Percentiles rank a stretch among this genome's conserved stretches.
Evolutionary conservation across 2,329 filamentous ascomycete genomes (phyloP).

Genomic region (Rhinocladiella mackenziei): DNA sequence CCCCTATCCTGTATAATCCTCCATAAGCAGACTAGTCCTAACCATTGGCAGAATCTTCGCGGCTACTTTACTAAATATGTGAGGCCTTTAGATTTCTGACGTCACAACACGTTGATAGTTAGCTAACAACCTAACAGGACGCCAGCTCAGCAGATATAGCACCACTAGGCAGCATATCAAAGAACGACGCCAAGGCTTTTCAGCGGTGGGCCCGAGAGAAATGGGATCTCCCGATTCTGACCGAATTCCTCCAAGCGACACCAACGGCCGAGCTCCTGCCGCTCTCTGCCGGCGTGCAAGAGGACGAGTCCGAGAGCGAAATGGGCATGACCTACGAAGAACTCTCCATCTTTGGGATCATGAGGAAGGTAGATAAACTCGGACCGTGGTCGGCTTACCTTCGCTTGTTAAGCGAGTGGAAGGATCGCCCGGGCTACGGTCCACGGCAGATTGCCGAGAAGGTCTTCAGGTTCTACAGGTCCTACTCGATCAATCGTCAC

Average conservation of each 20-base stretch:
- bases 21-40: not conserved
- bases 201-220: constrained; percentile 59
- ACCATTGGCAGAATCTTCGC: constrained; percentile 36
- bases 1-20: constrained; percentile 20
- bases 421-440: constrained; percentile 30
- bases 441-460: constrained; percentile 32
- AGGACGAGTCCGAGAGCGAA: constrained; percentile 56
- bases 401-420: constrained; percentile 40
- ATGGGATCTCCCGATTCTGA: constrained; percentile 58
- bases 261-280: constrained; percentile 65
- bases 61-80: constrained; percentile 69
- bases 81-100: too few relatives aligned
- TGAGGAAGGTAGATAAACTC: constrained; percentile 47
- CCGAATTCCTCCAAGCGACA: constrained; percentile 59
- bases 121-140: too few relatives aligned
- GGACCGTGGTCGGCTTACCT: constrained; percentile 54
- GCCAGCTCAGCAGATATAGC: constrained; percentile 56
- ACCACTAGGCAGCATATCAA: constrained; percentile 58
- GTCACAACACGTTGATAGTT: too few relatives aligned
- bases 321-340: constrained; percentile 51
- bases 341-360: constrained; percentile 49
- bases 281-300: constrained; percentile 56
- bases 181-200: constrained; percentile 68
- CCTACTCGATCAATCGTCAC: constrained; percentile 58
- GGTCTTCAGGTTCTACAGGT: constrained; percentile 32